Base-by-base conservation (phyloP, 2,329 filamentous ascomycete genomes). In the Tolypocladium album region DNA sequence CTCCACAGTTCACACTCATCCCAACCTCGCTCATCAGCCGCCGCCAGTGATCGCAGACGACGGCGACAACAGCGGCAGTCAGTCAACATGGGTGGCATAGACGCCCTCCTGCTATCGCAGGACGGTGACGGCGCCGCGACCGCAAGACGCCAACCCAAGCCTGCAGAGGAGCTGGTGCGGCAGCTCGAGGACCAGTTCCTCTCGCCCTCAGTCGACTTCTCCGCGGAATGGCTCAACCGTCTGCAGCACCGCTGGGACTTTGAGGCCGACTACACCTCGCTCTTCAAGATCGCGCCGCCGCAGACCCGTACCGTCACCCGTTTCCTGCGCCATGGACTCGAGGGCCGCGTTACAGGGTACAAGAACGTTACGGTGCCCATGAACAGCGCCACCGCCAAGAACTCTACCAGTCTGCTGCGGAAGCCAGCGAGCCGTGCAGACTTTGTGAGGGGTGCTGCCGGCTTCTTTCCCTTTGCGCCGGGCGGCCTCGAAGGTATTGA, bases 301-400 rank as follows among this genome's bases (percentile, higher is more conserved):
- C 94, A 97, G 75, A 93, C 92, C 20, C 86, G 94, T 61, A 97
- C 92, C n/a, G 88, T 97, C 66, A 96, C 91, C 36, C 87, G 94
- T 38, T 99, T 99, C 72, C 88, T 87, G 53, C 84, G 94, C 59
- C 91, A 96, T 74, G 94, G 94, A 7, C 81, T 97, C 17, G 92
- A 97, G 74, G 94, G 94, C 27, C 84, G 88, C 58, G 93, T 99
- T 31, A 96, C 90, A 11, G 92, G 92, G 57, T 97, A 99, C 74
- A 89, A 88, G 70, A 94, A 97, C 72, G 90, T 97, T 57, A 97
- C 94, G 1, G 86, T 97, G 11, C 91, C 93, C 6, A 90, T 90
- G 40, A 89, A 87, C 68, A 95, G 89, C 67, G 90, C 89, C 20
- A 97, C 90, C 20, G 93, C 92, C 56, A 99, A 97, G 76, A 96